phyloP scores from a whole-genome alignment of 768 basidiomycete genomes.

The Lactarius sp. region DNA sequence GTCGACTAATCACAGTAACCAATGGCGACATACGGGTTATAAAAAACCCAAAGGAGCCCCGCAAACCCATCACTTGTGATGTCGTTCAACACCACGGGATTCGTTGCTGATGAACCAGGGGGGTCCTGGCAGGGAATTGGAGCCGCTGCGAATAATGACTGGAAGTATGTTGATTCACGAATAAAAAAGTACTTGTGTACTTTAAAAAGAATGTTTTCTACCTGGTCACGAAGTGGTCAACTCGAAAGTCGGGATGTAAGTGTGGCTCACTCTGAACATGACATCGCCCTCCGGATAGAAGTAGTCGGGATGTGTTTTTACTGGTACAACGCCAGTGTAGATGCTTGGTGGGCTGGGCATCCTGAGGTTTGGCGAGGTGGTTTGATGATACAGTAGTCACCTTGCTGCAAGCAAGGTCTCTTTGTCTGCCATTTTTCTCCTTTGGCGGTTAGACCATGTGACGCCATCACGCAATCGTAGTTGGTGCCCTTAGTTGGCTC shows the following conservation, averaged over 20 bases:
- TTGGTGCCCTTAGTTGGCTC: too few relatives aligned
- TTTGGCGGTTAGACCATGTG: too few relatives aligned
- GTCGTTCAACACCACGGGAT: conserved; percentile 31
- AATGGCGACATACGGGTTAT: conserved; percentile 31
- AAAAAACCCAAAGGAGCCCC: conserved; percentile 32
- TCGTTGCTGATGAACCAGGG: conserved; percentile 30
- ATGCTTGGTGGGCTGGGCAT: too few relatives aligned
- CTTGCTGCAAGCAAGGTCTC: too few relatives aligned
- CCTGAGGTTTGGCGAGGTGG: too few relatives aligned
- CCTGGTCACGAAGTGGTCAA: conserved; percentile 34
- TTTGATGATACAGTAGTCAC: too few relatives aligned
- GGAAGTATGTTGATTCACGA: conserved; percentile 52
- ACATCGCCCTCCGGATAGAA: not conserved
- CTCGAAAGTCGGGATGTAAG: not conserved
- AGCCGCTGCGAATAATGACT: conserved; percentile 24
- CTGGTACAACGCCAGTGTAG: too few relatives aligned
- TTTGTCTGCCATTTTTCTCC: too few relatives aligned
- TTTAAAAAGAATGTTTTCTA: conserved; percentile 50
- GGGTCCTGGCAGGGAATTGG: conserved; percentile 27
- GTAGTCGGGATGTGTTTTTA: not conserved
- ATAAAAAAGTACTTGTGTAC: conserved; percentile 60
- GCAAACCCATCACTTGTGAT: conserved; percentile 28
- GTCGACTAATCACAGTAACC: conserved; percentile 30
- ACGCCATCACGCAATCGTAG: too few relatives aligned
- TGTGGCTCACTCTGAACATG: not conserved